Evolutionary conservation across 345 rosid genomes (phyloP).

Genomic region (Populus nigra): DNA sequence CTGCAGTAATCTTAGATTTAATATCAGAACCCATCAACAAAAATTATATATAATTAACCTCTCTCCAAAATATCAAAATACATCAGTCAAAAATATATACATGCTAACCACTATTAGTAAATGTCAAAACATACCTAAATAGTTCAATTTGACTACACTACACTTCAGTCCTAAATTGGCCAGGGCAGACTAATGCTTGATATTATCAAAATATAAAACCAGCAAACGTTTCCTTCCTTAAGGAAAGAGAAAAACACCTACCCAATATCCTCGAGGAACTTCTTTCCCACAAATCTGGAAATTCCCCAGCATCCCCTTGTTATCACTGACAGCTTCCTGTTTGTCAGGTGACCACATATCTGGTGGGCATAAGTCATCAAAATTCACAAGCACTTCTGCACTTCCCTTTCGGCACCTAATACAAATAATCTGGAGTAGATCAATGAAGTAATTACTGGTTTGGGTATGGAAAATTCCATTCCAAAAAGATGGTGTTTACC

Average conservation of each 20-base stretch:
- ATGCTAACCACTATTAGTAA: not conserved
- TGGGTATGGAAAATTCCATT: slow-evolving; percentile 6
- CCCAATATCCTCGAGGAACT: slow-evolving; percentile 98
- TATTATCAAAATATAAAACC: slow-evolving; percentile 1
- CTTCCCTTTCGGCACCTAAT: slow-evolving; percentile 93
- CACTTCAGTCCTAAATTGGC: not conserved
- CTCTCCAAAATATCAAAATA: not conserved
- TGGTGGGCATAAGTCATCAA: slow-evolving; percentile 67
- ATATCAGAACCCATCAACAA: not conserved
- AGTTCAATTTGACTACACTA: not conserved
- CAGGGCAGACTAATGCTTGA: not conserved
- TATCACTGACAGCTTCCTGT: slow-evolving; percentile 30
- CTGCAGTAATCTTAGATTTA: not conserved
- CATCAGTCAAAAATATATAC: not conserved
- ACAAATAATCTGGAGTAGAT: slow-evolving; percentile 32
- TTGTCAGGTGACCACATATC: slow-evolving; percentile 39
- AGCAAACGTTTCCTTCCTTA: not conserved
- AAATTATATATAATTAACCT: not conserved
- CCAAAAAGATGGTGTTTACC: slow-evolving; percentile 38
- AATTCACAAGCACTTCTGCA: slow-evolving; percentile 78
- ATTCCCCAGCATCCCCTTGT: slow-evolving; percentile 38
- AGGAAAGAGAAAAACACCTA: slow-evolving; percentile 22
- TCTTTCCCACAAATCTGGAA: slow-evolving; percentile 85
- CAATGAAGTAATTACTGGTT: slow-evolving; percentile 27
- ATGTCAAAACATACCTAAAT: not conserved